Conservation (phyloP, 2,329 filamentous ascomycete genomes). For the Zalaria obscura region DNA sequence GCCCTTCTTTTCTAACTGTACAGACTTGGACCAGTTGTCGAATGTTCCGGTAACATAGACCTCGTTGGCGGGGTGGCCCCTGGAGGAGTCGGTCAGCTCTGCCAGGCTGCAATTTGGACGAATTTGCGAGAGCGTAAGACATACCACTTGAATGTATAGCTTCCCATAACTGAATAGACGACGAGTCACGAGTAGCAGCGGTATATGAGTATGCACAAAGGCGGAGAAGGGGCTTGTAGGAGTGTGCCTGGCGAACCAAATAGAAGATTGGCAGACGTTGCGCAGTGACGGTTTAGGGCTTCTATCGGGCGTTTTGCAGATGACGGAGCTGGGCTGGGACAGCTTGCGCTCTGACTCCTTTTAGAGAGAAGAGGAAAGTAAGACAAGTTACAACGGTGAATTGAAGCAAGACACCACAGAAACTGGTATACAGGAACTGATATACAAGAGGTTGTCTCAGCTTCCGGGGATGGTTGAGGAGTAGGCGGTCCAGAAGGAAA, state of each 20-base stretch:
- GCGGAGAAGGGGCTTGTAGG: not conserved
- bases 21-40: slow-evolving; percentile 81
- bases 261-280: slow-evolving; percentile 1
- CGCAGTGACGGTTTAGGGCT: not conserved
- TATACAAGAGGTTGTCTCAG: too few relatives aligned
- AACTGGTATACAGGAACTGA: not conserved
- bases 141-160: slow-evolving; percentile 58
- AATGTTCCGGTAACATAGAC: slow-evolving; percentile 95
- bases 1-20: slow-evolving; percentile 65
- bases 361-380: not conserved
- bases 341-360: not conserved
- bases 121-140: slow-evolving; percentile 16
- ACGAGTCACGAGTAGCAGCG: not conserved
- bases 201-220: not conserved
- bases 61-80: slow-evolving; percentile 70
- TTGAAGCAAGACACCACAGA: not conserved
- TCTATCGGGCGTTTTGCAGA: not conserved
- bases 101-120: not conserved
- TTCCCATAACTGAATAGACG: slow-evolving; percentile 40
- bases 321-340: not conserved
- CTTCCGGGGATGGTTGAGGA: too few relatives aligned
- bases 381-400: not conserved
- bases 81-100: slow-evolving; percentile 24
- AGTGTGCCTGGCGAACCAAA: not conserved
- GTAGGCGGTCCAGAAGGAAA: too few relatives aligned